These are phyloP conservation scores for Mycena metata DNA, from an alignment of 768 basidiomycete genomes.

Conservation along the genomic window DNA sequence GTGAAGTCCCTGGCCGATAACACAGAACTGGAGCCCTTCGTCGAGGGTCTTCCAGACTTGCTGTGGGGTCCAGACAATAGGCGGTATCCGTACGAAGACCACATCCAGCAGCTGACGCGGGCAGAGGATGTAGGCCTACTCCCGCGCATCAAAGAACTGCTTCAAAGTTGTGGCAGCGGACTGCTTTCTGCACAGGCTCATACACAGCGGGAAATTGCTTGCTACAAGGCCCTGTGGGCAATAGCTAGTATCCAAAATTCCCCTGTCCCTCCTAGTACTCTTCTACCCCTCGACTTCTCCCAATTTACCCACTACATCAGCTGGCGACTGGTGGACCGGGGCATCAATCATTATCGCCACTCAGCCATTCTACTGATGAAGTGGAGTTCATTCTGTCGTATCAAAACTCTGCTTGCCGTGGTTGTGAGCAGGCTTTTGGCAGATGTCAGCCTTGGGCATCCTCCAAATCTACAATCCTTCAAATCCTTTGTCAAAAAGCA, in stretches of 20 bases:
- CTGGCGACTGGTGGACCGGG: not conserved
- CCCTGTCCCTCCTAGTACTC: not conserved
- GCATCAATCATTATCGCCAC: not conserved
- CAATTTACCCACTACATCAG: not conserved
- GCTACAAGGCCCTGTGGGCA: slow-evolving; percentile 24
- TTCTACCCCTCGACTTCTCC: not conserved
- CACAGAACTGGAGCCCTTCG: slow-evolving; percentile 21
- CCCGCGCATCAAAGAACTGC: not conserved
- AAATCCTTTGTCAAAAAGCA: not conserved
- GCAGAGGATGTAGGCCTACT: not conserved
- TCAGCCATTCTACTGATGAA: not conserved
- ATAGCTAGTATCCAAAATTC: slow-evolving; percentile 4
- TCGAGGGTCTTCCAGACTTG: slow-evolving; percentile 16
- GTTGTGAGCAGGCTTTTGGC: not conserved
- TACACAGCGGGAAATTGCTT: slow-evolving; percentile 5
- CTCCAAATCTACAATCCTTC: not conserved
- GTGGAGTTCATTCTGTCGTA: not conserved
- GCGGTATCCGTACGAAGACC: no score
- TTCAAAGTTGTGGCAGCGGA: slow-evolving; percentile 8
- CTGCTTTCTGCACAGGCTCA: not conserved
- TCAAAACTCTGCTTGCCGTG: not conserved
- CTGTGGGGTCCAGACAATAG: slow-evolving; percentile 8
- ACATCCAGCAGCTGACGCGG: not conserved
- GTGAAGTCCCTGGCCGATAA: slow-evolving; percentile 14
- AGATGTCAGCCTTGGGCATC: not conserved